Conservation (phyloP, 129 eudicot genomes). For the Chrysanthemum lavandulifolium region DNA sequence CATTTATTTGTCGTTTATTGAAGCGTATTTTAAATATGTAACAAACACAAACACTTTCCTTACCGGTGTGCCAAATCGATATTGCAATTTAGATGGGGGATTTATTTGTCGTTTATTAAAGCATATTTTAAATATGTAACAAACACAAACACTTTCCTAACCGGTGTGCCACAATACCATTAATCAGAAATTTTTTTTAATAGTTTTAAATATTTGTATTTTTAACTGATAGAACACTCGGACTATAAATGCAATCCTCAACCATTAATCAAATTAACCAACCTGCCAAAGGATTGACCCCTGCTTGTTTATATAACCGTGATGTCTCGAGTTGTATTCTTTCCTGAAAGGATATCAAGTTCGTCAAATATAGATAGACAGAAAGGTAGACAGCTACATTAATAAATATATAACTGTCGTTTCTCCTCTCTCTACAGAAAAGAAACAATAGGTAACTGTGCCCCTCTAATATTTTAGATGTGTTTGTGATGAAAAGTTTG, state of each 20-base stretch:
- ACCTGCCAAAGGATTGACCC: constrained; percentile 99
- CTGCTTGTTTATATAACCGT: constrained; percentile 89
- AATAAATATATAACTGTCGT: no score
- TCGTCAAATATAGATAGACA: constrained; percentile 10
- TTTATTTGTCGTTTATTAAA: background rate
- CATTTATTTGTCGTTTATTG: background rate
- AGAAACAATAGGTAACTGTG: background rate
- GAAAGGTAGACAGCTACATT: no score
- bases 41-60: background rate
- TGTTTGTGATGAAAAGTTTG: no score
- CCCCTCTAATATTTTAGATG: background rate
- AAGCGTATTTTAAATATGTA: background rate
- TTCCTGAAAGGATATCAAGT: constrained; percentile 59
- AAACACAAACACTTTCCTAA: background rate
- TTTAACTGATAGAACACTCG: background rate
- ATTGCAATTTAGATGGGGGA: no score
- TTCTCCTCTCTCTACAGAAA: background rate
- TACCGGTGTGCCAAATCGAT: no score
- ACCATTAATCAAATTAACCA: background rate
- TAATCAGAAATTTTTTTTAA: no score
- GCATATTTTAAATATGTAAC: background rate
- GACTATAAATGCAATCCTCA: constrained; percentile 16
- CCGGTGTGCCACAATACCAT: no score
- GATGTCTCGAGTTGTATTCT: constrained; percentile 98
- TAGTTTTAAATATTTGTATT: background rate